A percentile compares a stretch with the other conserved stretches of the same genome.
phyloP scores from a whole-genome alignment of 805 yeast species.

The Zygosaccharomyces siamensis region DNA sequence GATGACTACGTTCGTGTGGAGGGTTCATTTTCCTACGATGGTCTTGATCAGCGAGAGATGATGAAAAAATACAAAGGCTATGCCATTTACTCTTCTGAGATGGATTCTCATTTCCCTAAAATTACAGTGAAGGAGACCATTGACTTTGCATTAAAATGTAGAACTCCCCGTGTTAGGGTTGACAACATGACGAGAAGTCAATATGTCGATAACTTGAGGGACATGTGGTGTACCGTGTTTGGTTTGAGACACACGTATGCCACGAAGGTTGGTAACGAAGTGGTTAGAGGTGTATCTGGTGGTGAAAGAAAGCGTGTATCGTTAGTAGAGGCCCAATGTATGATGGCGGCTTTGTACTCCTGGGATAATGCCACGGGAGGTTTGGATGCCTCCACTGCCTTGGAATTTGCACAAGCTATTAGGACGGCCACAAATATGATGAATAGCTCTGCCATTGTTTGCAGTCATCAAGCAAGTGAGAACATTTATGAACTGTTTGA shows the following conservation, averaged over 20 bases:
- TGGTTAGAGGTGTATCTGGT: conserved; percentile 68
- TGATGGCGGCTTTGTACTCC: conserved; percentile 51
- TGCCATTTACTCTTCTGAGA: conserved; percentile 49
- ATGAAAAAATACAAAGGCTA: conserved; percentile 43
- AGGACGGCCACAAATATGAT: conserved; percentile 55
- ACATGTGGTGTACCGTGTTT: conserved; percentile 42
- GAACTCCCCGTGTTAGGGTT: conserved; percentile 43
- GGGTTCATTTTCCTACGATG: conserved; percentile 46
- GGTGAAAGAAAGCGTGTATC: conserved; percentile 72
- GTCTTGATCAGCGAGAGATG: conserved; percentile 45
- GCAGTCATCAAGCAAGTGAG: conserved; percentile 66
- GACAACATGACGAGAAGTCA: conserved; percentile 39
- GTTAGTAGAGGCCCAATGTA: conserved; percentile 57
- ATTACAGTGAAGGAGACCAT: conserved; percentile 49
- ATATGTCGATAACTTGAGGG: conserved; percentile 39
- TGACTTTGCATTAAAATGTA: conserved; percentile 45
- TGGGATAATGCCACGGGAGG: conserved; percentile 73
- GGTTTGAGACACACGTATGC: conserved; percentile 57
- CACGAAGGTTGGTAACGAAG: conserved; percentile 64
- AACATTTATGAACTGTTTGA: conserved; percentile 58
- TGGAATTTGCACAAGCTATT: conserved; percentile 57
- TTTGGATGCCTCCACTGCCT: conserved; percentile 64
- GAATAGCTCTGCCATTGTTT: conserved; percentile 54
- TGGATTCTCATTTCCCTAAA: conserved; percentile 48
- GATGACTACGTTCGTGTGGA: conserved; percentile 35